Base-by-base conservation (phyloP, 768 basidiomycete genomes). In the Boletus insuetus region DNA sequence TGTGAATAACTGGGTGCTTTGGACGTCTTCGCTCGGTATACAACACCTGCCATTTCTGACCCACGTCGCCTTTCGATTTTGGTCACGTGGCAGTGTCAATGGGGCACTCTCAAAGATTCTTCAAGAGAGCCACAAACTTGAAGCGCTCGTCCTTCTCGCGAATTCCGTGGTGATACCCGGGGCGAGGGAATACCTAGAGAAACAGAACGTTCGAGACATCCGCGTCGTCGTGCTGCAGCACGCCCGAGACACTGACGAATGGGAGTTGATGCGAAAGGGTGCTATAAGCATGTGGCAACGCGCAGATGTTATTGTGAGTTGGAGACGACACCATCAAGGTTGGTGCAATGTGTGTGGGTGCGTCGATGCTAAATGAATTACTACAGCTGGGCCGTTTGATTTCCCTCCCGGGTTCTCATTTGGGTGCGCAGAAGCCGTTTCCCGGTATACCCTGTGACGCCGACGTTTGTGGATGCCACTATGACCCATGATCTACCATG, bases 1-100 rank as follows among this genome's bases (percentile, higher is more conserved):
- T 43, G 46, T 64, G n/a, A 55, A 64, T 20, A 49, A 58, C 10
- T 64, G 62, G 62, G 46, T 53, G 1, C 50, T 66, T 9, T 66
- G 59, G 61, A 56, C 32, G n/a, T 58, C 64, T 2, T 50, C 56
- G 3, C 48, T 57, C 20, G 56, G 60, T 2, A 58, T 67, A 46
- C 58, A 67, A 29, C 20, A 42, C 37, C 49, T 60, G 3, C 59
- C 58, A 3, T 49, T 26, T 16, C 14, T 59, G 7, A 59, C 61
- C 0, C 64, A 59, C 8, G 7, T 60, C 6, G 48, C 61, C 4
- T 65, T 60, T 35, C 56, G 62, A 2, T 51, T 59, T 35, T 64
- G 62, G 62, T 48, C 39, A 12, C 56, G 59, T 6, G 54, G 62
- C 1, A 58, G 43, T 16, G 46, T 62, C 38, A 26, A 47, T 7